Evolutionary conservation across 768 basidiomycete genomes (phyloP).

Genomic region (Boletus pseudo-olivaceus): DNA sequence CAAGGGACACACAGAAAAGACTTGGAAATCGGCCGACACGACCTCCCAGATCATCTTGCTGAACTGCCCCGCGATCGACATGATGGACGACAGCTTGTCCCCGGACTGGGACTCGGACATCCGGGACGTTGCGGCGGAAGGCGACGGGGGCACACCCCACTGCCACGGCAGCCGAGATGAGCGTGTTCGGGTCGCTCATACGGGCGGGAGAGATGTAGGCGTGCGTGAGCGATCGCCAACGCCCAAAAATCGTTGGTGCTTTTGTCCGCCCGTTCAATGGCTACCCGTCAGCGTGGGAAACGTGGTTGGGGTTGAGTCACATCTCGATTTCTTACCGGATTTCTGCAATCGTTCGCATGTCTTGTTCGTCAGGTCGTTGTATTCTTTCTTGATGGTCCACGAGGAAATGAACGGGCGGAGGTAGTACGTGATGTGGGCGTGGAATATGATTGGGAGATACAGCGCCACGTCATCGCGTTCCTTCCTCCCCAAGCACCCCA

Average conservation of each 20-base stretch:
- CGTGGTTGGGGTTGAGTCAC: too few species aligned
- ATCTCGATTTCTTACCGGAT: background rate
- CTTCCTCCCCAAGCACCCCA: background rate
- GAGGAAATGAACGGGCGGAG: constrained; percentile 1
- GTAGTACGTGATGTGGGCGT: constrained; percentile 1
- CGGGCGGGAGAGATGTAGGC: background rate
- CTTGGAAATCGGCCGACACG: constrained; percentile 6
- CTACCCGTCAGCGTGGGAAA: background rate
- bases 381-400: constrained; percentile 5
- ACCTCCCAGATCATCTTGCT: constrained; percentile 9
- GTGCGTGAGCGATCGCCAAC: constrained; percentile 8
- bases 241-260: too few species aligned
- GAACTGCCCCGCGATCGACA: background rate
- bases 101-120: constrained; percentile 3
- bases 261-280: too few species aligned
- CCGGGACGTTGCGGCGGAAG: background rate
- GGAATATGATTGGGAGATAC: constrained; percentile 9
- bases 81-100: background rate
- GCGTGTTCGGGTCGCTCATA: background rate
- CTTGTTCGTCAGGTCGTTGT: background rate
- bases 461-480: background rate
- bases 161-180: background rate
- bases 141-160: constrained; percentile 2
- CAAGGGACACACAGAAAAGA: background rate
- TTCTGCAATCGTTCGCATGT: constrained; percentile 6